Conservation (phyloP, 768 basidiomycete species). For the Dioszegia crocea region DNA sequence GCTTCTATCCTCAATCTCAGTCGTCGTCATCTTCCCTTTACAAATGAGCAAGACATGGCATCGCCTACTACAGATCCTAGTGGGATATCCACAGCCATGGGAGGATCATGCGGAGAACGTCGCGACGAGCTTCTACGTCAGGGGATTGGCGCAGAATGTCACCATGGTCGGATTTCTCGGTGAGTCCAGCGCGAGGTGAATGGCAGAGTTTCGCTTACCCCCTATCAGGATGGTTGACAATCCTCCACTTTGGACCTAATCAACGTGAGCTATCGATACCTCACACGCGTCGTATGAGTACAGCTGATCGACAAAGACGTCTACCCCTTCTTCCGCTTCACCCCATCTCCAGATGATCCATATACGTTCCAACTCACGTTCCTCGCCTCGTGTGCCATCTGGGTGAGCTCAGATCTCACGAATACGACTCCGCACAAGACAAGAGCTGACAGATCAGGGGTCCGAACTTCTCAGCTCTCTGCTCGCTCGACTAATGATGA, state of each 20-base stretch:
- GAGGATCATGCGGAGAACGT: constrained; percentile 51
- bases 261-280: constrained; percentile 23
- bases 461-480: constrained; percentile 51
- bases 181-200: background rate
- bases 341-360: constrained; percentile 48
- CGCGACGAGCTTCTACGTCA: constrained; percentile 49
- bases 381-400: constrained; percentile 50
- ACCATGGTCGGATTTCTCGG: constrained; percentile 46
- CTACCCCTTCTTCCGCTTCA: constrained; percentile 54
- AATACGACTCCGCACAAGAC: background rate
- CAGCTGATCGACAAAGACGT: constrained; percentile 35
- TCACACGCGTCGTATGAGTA: background rate
- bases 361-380: constrained; percentile 53
- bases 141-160: constrained; percentile 53
- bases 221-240: constrained; percentile 49
- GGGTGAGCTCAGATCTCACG: constrained; percentile 29
- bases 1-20: constrained; percentile 48
- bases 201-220: background rate
- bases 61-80: constrained; percentile 41
- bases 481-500: constrained; percentile 48
- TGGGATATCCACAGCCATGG: constrained; percentile 49
- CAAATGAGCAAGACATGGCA: constrained; percentile 51
- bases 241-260: constrained; percentile 53
- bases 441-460: constrained; percentile 27
- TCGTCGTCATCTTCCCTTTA: constrained; percentile 51